Conservation (phyloP, 108 stramenopile species). For the Cyclotella choctawhatcheeana region DNA sequence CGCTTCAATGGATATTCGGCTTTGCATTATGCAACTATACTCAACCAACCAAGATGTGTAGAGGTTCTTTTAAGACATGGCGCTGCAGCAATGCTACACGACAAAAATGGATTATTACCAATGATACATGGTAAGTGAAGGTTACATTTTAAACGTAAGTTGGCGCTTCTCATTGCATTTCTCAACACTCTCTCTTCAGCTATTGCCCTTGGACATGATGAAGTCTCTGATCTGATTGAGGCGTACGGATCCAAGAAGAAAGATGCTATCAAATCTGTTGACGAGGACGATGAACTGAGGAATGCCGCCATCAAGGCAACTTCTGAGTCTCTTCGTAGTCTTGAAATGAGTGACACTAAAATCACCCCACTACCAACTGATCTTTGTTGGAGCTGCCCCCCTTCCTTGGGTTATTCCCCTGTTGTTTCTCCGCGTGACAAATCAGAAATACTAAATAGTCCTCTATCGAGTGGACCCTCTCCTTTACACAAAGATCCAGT, state of each 20-base stretch:
- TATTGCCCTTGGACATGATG: slow-evolving; percentile 14
- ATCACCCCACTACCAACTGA: background rate
- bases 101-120: slow-evolving; percentile 26
- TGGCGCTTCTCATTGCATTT: background rate
- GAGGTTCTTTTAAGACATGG: slow-evolving; percentile 34
- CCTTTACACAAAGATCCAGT: background rate
- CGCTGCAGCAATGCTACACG: slow-evolving; percentile 20
- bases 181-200: background rate
- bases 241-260: slow-evolving; percentile 4
- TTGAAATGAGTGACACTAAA: slow-evolving; percentile 3
- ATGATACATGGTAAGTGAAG: slow-evolving; percentile 44
- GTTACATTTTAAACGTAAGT: background rate
- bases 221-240: background rate
- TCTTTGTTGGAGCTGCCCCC: background rate
- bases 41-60: slow-evolving; percentile 25
- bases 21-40: slow-evolving; percentile 40
- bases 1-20: slow-evolving; percentile 31
- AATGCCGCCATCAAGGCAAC: slow-evolving; percentile 12
- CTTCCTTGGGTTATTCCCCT: background rate
- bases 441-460: background rate
- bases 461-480: background rate
- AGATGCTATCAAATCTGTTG: slow-evolving; percentile 12
- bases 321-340: slow-evolving; percentile 13
- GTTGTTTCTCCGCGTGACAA: background rate
- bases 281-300: slow-evolving; percentile 4